A percentile compares a stretch with the other conserved stretches of the same genome.
Evolutionary conservation across 345 rosid species (phyloP).

Genomic region (Adansonia digitata): DNA sequence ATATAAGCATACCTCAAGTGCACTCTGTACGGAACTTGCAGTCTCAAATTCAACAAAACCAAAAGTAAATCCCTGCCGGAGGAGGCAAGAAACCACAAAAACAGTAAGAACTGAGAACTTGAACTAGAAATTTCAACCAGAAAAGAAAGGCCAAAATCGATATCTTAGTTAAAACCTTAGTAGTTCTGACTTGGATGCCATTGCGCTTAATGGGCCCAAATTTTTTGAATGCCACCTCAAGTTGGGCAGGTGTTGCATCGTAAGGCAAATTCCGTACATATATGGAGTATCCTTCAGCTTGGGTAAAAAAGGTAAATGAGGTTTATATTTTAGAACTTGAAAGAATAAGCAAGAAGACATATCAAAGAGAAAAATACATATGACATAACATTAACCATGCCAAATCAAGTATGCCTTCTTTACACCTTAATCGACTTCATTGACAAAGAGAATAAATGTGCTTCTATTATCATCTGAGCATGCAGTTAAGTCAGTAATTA

Average conservation of each 20-base stretch:
- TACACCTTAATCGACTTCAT: neutral
- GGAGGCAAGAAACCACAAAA: constrained; percentile 10
- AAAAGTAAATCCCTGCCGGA: constrained; percentile 61
- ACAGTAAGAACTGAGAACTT: neutral
- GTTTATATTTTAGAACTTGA: neutral
- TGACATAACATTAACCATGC: neutral
- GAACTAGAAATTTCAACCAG: neutral
- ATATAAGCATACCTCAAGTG: constrained; percentile 45
- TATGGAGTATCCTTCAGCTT: constrained; percentile 69
- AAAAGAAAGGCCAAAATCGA: neutral
- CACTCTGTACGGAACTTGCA: constrained; percentile 43
- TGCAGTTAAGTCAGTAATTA: constrained; percentile 13
- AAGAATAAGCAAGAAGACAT: neutral
- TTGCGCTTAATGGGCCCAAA: constrained; percentile 70
- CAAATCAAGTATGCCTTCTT: neutral
- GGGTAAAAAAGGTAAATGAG: neutral
- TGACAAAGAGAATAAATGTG: neutral
- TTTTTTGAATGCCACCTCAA: constrained; percentile 55
- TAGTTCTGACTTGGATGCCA: constrained; percentile 83
- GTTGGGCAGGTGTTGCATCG: constrained; percentile 59
- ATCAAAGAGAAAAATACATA: neutral
- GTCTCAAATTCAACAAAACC: constrained; percentile 68
- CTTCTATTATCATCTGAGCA: neutral
- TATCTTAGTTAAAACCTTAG: constrained; percentile 44
- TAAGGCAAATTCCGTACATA: constrained; percentile 66